These are phyloP conservation scores for Phragmites australis DNA, from an alignment of 176 grass and related monocot genomes.

Conservation along the genomic window DNA sequence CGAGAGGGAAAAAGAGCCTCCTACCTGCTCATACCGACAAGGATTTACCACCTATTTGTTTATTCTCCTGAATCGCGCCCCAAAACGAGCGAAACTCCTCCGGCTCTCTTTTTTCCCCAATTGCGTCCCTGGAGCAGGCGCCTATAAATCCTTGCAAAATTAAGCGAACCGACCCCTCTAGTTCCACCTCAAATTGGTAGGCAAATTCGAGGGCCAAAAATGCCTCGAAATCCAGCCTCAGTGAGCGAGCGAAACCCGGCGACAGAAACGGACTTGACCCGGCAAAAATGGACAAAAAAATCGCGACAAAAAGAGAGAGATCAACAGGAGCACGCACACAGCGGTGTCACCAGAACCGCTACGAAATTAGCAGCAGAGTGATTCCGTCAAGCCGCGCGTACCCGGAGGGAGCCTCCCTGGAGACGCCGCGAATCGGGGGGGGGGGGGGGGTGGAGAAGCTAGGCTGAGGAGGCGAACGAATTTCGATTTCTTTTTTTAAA, in stretches of 20 bases:
- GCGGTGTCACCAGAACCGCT: too few relatives aligned
- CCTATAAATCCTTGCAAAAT: neutral
- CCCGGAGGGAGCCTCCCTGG: neutral
- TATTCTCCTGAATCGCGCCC: neutral
- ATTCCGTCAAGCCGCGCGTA: neutral
- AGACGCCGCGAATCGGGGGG: constrained; percentile 27
- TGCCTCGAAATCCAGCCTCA: neutral
- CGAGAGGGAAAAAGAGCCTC: neutral
- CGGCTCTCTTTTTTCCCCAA: neutral
- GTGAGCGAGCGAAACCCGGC: neutral
- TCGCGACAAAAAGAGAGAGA: neutral
- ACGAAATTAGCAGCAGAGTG: neutral
- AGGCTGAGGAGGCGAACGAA: neutral
- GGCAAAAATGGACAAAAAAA: neutral
- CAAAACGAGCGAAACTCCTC: neutral
- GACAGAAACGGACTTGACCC: neutral
- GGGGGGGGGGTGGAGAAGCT: neutral
- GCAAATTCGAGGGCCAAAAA: neutral
- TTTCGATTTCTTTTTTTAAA: neutral
- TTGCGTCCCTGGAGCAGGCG: neutral
- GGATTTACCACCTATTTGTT: neutral
- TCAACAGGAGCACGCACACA: neutral
- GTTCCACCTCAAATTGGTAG: neutral
- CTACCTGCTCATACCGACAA: neutral
- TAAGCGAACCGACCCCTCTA: neutral